Conservation (phyloP, 495 filamentous ascomycete species). For the Podospora bellae-mahoneyi region DNA sequence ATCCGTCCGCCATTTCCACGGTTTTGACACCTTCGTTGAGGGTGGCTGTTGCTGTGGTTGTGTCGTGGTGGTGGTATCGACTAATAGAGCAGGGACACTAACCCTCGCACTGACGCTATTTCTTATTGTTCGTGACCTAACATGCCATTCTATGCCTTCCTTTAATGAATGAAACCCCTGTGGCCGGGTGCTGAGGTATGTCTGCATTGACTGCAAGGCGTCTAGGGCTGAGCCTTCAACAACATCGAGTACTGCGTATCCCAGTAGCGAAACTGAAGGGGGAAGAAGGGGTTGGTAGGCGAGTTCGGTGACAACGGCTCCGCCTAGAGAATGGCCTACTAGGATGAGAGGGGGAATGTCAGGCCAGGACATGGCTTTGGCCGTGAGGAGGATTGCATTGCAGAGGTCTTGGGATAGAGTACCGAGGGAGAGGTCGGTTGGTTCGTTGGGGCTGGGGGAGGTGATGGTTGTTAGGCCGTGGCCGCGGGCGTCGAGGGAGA, state of each 20-base stretch:
- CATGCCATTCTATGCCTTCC: slow-evolving; percentile 91
- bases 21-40: slow-evolving; percentile 4
- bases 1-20: slow-evolving; percentile 85
- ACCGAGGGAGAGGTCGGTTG: slow-evolving; percentile 59
- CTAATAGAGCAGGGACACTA: slow-evolving; percentile 82
- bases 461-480: slow-evolving; percentile 66
- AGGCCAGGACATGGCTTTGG: slow-evolving; percentile 64
- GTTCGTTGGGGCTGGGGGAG: slow-evolving; percentile 25
- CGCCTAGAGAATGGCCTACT: slow-evolving; percentile 92
- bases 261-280: slow-evolving; percentile 51
- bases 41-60: not conserved
- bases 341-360: slow-evolving; percentile 71
- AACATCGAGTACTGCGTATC: slow-evolving; percentile 90
- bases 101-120: slow-evolving; percentile 74
- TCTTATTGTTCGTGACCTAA: slow-evolving; percentile 82
- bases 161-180: slow-evolving; percentile 67
- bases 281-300: slow-evolving; percentile 42
- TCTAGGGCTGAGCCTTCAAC: slow-evolving; percentile 87
- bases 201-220: slow-evolving; percentile 91
- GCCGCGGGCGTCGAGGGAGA: slow-evolving; percentile 80
- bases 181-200: slow-evolving; percentile 82
- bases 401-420: slow-evolving; percentile 72
- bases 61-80: slow-evolving; percentile 32
- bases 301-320: slow-evolving; percentile 87
- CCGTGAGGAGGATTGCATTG: slow-evolving; percentile 62